Evolutionary conservation across 768 basidiomycete genomes (phyloP).

Genomic region (Mycena sanguinolenta): DNA sequence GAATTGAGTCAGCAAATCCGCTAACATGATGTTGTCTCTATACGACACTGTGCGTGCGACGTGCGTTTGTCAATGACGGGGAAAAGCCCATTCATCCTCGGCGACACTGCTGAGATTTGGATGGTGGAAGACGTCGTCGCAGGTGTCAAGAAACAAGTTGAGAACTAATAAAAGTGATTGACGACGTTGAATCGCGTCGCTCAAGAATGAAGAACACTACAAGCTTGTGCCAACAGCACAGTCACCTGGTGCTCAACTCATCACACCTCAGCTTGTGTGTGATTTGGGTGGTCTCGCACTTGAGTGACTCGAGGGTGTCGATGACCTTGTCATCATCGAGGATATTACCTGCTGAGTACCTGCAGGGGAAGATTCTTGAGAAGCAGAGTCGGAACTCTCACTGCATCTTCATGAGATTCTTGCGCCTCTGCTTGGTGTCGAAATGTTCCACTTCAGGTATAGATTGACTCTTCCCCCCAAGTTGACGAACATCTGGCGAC

Average conservation of each 20-base stretch:
- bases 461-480: constrained; percentile 99
- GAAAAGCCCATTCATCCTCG: constrained; percentile 92
- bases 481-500: constrained; percentile 95
- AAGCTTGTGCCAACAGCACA: constrained; percentile 93
- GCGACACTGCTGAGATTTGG: constrained; percentile 86
- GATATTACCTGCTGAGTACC: constrained; percentile 98
- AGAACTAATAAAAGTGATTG: constrained; percentile 99
- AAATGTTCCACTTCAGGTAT: constrained; percentile 97
- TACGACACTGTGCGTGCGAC: constrained; percentile 90
- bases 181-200: constrained; percentile 90
- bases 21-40: constrained; percentile 91
- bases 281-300: constrained; percentile 96
- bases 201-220: constrained; percentile 98
- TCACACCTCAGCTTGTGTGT: constrained; percentile 93
- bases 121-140: constrained; percentile 92
- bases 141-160: constrained; percentile 99
- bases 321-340: constrained; percentile 99
- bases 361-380: constrained; percentile 94
- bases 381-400: constrained; percentile 94
- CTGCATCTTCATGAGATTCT: constrained; percentile 97
- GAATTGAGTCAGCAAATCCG: constrained; percentile 90
- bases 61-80: constrained; percentile 89
- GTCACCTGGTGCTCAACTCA: constrained; percentile 98
- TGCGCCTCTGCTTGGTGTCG: constrained; percentile 94
- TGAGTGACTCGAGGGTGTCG: constrained; percentile 93